Base-by-base conservation (phyloP, 2,329 filamentous ascomycete genomes). In the Grosmannia huntii region DNA sequence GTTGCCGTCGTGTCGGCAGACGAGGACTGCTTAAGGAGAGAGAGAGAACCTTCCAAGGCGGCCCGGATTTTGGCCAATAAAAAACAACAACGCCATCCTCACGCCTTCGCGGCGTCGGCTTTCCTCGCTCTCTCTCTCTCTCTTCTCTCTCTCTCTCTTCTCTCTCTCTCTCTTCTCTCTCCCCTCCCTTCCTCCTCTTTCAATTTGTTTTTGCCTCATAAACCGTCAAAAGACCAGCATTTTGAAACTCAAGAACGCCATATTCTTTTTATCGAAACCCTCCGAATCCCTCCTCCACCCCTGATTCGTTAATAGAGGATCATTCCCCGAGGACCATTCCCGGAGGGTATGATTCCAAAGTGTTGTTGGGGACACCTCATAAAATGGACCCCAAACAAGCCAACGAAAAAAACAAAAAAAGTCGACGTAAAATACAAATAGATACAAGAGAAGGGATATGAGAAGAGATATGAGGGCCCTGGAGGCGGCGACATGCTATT, bases 351-450 rank as follows among this genome's bases (percentile, higher is more conserved):
- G 36, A 6, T 38, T 38, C 36, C 36, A 38, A 38, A 38, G 28
- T 38, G 36, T 38, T 38, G 36, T 38, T 38, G 36, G 14, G 11
- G n/a, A 49, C 21, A 49, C 46, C 36, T 38, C 36, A 38, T 38
- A 38, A 38, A 38, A 12, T 4, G 12, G 12, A 25, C 5, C 12
- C 21, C 41, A 41, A 54, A 11, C 5, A 64, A 65, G 10, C 36
- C 36, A 38, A 16, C 62, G 49, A n/a, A 49, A 48, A 49, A 50
- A 50, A 50, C 49, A 36, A 33, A 23, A 16, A 27, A n/a, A 28
- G 19, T 28, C 19, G 41, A 48, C 33, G n/a, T 33, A 49, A 23
- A 49, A 38, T 80, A 81, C 78, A 81, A 51, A 60, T 65, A 67
- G 71, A 69, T 73, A 75, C 74, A 76, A 55, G 62, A 63, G 64